Base-by-base conservation (phyloP, 2,329 filamentous ascomycete genomes). In the Hypoxylon sp. region DNA sequence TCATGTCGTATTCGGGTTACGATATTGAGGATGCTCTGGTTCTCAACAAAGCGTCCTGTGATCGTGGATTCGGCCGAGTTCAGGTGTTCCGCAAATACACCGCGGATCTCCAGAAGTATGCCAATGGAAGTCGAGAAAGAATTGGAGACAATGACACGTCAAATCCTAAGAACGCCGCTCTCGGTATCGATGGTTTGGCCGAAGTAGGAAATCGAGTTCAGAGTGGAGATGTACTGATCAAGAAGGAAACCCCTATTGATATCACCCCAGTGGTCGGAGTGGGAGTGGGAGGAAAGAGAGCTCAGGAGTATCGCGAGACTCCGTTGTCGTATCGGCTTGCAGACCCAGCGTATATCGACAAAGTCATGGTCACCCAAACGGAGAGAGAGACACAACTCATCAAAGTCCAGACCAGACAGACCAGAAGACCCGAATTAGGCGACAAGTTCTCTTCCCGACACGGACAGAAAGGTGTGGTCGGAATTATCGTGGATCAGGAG, bases 391-490 rank as follows among this genome's bases (percentile, higher is more conserved):
- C 90, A 7, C 91, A 91, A 20, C 88, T 98, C 53, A 89, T 98
- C 85, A 99, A 99, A 81, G 91, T 98, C 13, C 92, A 98, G 77
- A 97, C 95, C 0, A 88, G 97, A n/a, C 97, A 99, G 80, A 99
- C 97, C 0, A 90, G 97, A 46, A 89, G 95, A 4, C 96, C 96
- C 0, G 97, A 99, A 80, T 88, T 99, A 2, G 96, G 96, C 59
- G 96, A 99, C 86, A 99, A 99, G 79, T 99, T 99, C 82, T 98
- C 95, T 0, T 99, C 96, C 56, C 93, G 96, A 66, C 96, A 99
- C 86, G 96, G 96, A 20, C 96, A 99, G 78, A 99, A 99, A 81
- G 96, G 96, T 83, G 96, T 98, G 20, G 94, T 97, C 1, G 96
- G 96, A 63, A 95, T 98, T 74, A 98, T 99, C 65, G 94, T 95